Conservation (phyloP, 495 filamentous ascomycete genomes). For the Neurospora sp. region DNA sequence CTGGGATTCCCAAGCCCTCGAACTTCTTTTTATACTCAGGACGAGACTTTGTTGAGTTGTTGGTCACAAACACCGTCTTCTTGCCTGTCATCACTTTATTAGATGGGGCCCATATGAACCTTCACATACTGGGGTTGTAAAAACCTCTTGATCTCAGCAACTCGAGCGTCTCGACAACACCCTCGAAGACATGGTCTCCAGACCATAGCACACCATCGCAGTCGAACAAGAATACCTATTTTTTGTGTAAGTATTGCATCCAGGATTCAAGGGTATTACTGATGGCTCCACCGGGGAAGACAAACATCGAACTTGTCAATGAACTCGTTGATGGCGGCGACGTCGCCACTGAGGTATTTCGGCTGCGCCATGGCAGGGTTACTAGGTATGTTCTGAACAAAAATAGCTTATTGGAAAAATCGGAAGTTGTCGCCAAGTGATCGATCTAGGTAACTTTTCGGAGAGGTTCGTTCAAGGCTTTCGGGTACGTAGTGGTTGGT, state of each 20-base stretch:
- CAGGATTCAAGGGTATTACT: neutral
- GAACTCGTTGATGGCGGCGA: conserved; percentile 64
- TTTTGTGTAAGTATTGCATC: neutral
- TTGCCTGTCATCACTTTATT: conserved; percentile 50
- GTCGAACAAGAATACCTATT: conserved; percentile 85
- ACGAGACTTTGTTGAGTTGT: conserved; percentile 96
- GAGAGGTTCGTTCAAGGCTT: neutral
- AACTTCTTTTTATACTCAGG: conserved; percentile 88
- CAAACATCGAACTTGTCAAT: conserved; percentile 85
- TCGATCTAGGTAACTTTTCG: neutral
- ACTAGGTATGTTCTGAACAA: neutral
- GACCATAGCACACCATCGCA: conserved; percentile 98
- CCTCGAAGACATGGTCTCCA: conserved; percentile 77
- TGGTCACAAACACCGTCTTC: conserved; percentile 91
- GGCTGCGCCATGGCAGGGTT: conserved; percentile 29
- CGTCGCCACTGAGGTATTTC: conserved; percentile 73
- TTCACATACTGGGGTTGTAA: neutral
- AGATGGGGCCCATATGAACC: conserved; percentile 2
- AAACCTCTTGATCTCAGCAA: conserved; percentile 69
- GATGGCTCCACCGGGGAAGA: conserved; percentile 15
- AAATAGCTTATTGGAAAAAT: neutral
- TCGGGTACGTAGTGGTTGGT: neutral
- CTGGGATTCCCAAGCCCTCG: conserved; percentile 68
- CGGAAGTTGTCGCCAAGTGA: neutral
- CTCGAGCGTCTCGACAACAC: conserved; percentile 72